Percentiles rank a stretch among this genome's conserved stretches.
Conservation (phyloP, 2,329 filamentous ascomycete species). For the Trichoderma breve region DNA sequence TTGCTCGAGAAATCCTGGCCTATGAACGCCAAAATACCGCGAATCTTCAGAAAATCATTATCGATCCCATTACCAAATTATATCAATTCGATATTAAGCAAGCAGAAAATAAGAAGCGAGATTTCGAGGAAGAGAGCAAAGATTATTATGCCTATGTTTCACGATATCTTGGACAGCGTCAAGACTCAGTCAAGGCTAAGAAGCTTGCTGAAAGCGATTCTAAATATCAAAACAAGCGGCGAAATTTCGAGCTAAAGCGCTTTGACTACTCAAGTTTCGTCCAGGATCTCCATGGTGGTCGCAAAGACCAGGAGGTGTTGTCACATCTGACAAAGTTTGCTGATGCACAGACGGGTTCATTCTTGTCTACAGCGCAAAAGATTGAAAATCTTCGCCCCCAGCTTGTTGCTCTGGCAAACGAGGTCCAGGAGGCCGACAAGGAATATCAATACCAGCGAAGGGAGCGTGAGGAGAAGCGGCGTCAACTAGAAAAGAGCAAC, state of each 20-base stretch:
- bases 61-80: conserved; percentile 86
- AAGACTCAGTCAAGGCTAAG: conserved; percentile 96
- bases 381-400: conserved; percentile 85
- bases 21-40: conserved; percentile 83
- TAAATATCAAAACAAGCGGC: conserved; percentile 91
- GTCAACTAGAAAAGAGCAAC: conserved; percentile 84
- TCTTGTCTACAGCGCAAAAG: conserved; percentile 79
- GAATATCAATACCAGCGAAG: conserved; percentile 93
- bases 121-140: conserved; percentile 98
- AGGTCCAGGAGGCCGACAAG: conserved; percentile 92
- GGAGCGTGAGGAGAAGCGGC: conserved; percentile 93
- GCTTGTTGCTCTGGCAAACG: conserved; percentile 79
- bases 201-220: conserved; percentile 92
- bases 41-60: conserved; percentile 89
- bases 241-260: conserved; percentile 93
- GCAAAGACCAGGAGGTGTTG: conserved; percentile 94
- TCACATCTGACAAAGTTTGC: conserved; percentile 94
- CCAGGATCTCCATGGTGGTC: conserved; percentile 98
- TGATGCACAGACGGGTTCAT: conserved; percentile 81
- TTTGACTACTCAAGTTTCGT: conserved; percentile 99
- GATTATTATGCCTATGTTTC: conserved; percentile 97
- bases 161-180: conserved; percentile 91
- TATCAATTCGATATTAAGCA: conserved; percentile 98
- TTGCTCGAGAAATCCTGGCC: conserved; percentile 80
- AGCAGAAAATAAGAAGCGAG: conserved; percentile 92